These are phyloP conservation scores for Thyridium curvatum DNA, from an alignment of 2,329 filamentous ascomycete genomes.

Conservation along the genomic window DNA sequence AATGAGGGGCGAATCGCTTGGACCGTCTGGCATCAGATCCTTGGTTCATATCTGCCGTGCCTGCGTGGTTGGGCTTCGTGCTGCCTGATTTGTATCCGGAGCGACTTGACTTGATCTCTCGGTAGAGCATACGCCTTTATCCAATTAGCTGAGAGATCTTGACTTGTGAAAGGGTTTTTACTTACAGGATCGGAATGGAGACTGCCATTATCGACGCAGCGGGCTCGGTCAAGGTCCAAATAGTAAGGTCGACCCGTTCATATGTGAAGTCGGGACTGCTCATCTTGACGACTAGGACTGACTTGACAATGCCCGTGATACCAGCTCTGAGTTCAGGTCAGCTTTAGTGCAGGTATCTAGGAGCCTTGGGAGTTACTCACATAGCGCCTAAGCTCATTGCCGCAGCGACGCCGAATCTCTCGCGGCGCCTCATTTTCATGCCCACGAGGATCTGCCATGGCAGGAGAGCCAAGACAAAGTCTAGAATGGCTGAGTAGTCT, in stretches of 20 bases:
- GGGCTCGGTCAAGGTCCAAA: constrained; percentile 26
- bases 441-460: constrained; percentile 26
- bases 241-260: constrained; percentile 25
- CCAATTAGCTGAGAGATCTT: neutral
- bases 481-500: constrained; percentile 26
- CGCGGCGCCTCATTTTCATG: constrained; percentile 21
- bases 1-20: constrained; percentile 10
- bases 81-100: constrained; percentile 11
- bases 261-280: constrained; percentile 24
- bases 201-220: constrained; percentile 28
- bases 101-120: constrained; percentile 21
- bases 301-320: constrained; percentile 24
- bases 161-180: neutral
- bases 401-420: constrained; percentile 24
- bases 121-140: constrained; percentile 24
- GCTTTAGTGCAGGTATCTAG: neutral
- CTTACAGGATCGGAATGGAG: constrained; percentile 25
- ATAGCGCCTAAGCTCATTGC: constrained; percentile 28
- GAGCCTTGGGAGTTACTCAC: constrained; percentile 11
- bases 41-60: no score
- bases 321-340: constrained; percentile 16
- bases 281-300: constrained; percentile 22
- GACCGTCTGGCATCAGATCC: constrained; percentile 8
- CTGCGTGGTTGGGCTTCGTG: no score
- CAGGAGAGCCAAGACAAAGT: constrained; percentile 24